A percentile compares a stretch with the other conserved stretches of the same genome.
phyloP scores from a whole-genome alignment of 805 yeast species.

The Candida silvatica region DNA sequence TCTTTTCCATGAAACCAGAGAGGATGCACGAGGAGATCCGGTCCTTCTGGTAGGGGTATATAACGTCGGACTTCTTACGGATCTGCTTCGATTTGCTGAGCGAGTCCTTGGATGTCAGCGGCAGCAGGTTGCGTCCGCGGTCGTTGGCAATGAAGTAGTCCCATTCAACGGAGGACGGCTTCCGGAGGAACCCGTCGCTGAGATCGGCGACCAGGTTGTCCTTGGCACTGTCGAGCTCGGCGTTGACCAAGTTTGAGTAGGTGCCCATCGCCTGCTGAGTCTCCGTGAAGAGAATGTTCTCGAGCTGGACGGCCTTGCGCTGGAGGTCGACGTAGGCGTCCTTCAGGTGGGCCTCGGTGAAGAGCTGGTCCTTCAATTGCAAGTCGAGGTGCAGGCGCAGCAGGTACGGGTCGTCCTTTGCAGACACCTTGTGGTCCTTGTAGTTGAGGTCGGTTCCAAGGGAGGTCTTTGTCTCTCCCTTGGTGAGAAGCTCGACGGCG shows the following conservation, averaged over 20 bases:
- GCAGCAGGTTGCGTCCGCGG: slow-evolving; percentile 32
- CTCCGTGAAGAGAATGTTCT: slow-evolving; percentile 52
- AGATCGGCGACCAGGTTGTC: slow-evolving; percentile 47
- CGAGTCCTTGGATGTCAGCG: slow-evolving; percentile 24
- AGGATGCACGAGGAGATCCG: slow-evolving; percentile 44
- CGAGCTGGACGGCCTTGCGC: slow-evolving; percentile 56
- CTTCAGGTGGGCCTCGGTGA: slow-evolving; percentile 57
- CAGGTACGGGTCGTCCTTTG: slow-evolving; percentile 54
- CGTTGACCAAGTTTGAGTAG: slow-evolving; percentile 41
- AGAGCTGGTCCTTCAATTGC: slow-evolving; percentile 54
- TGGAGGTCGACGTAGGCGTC: slow-evolving; percentile 61
- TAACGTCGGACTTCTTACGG: slow-evolving; percentile 40
- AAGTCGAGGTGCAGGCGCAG: slow-evolving; percentile 53
- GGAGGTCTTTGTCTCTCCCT: slow-evolving; percentile 25
- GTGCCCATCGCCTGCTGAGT: slow-evolving; percentile 47
- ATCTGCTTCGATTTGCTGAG: slow-evolving; percentile 25
- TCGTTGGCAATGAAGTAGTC: slow-evolving; percentile 49
- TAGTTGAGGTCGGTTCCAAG: slow-evolving; percentile 21
- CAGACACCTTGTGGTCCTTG: slow-evolving; percentile 12
- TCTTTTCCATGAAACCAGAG: slow-evolving; percentile 52
- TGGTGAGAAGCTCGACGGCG: slow-evolving; percentile 33
- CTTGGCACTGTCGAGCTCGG: slow-evolving; percentile 39
- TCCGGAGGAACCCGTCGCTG: slow-evolving; percentile 39
- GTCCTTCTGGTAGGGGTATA: slow-evolving; percentile 46
- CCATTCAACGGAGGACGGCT: slow-evolving; percentile 63